Evolutionary conservation across 106 monocot genomes (phyloP), one percentile per base, ranked within the genome.

Genomic region (Triglochin maritima): DNA sequence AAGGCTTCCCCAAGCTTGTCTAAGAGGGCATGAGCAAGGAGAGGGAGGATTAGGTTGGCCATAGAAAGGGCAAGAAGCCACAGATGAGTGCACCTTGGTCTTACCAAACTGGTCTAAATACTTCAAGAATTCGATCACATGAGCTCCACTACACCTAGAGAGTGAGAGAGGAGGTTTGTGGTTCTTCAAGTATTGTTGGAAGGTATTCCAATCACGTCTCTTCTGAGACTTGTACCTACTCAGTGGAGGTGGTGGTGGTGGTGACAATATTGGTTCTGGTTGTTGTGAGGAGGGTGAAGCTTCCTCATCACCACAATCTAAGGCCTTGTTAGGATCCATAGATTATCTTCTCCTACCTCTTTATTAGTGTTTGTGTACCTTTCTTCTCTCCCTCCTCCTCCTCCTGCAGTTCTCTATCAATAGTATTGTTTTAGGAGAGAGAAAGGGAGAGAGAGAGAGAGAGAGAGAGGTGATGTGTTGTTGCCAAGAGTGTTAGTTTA

Each of bases 221-320:
- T 66, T 66, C 65, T 66, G 65, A 14, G 65, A 9, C 65, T 66
- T 50, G 65, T 66, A 66, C 50, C 65, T 3, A 29, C 65, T 66
- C 15, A 17, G 50, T 45, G 65, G 52, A 6, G 52, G 52, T 8
- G 52, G 52, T 11, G 52, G 52, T 52, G 52, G 52, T 52, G 52
- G 52, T 52, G 52, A 52, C 52, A 11, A 11, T 52, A 11, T 0
- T 52, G 52, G 52, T 52, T 52, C 9, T 58, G 15, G 44, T 29
- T 29, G 29, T 29, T 29, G 29, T 29, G 29, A 29, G 29, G 29
- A 29, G 29, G 29, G 29, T 29, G 29, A 29, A 29, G 29, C 29
- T 29, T 29, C 29, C 29, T 29, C 29, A 29, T 29, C 29, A 29
- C 29, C 29, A 29, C 29, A 29, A 29, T 1, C 29, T 29, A 29